These are phyloP conservation scores for Fusarium newnesense DNA, from an alignment of 2,329 filamentous ascomycete genomes.

Conservation along the genomic window DNA sequence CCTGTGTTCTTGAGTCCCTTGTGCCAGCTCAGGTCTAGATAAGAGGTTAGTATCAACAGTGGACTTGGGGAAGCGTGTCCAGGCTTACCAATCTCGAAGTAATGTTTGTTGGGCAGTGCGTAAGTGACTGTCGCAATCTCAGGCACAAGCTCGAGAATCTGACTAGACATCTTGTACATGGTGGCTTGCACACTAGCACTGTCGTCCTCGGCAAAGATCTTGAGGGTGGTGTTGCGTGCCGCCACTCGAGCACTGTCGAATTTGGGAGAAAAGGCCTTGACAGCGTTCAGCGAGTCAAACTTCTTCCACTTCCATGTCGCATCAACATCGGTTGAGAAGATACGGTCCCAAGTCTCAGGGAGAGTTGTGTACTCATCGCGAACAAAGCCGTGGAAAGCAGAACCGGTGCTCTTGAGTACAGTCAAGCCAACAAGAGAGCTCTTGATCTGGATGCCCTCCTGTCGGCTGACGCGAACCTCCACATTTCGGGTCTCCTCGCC, in stretches of 20 bases:
- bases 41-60: conserved; percentile 31
- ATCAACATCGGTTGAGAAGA: conserved; percentile 93
- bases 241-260: conserved; percentile 84
- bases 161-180: conserved; percentile 98
- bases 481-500: conserved; percentile 88
- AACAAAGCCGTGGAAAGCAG: conserved; percentile 94
- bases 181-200: conserved; percentile 95
- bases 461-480: conserved; percentile 74
- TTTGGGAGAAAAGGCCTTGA: conserved; percentile 69
- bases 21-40: conserved; percentile 91
- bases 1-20: conserved; percentile 95
- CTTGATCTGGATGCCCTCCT: conserved; percentile 77
- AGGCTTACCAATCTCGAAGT: conserved; percentile 89
- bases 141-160: conserved; percentile 81
- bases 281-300: conserved; percentile 73
- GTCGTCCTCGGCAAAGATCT: conserved; percentile 88
- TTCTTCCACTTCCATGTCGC: conserved; percentile 85
- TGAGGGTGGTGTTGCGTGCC: conserved; percentile 87
- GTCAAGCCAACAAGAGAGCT: conserved; percentile 84
- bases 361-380: conserved; percentile 94
- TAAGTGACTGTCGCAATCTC: conserved; percentile 81
- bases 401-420: conserved; percentile 96
- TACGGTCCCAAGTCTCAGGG: conserved; percentile 91
- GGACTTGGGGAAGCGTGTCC: not conserved
- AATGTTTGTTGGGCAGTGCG: conserved; percentile 95